phyloP scores from a whole-genome alignment of 495 filamentous ascomycete genomes.

The Penicillium robsamsonii region DNA sequence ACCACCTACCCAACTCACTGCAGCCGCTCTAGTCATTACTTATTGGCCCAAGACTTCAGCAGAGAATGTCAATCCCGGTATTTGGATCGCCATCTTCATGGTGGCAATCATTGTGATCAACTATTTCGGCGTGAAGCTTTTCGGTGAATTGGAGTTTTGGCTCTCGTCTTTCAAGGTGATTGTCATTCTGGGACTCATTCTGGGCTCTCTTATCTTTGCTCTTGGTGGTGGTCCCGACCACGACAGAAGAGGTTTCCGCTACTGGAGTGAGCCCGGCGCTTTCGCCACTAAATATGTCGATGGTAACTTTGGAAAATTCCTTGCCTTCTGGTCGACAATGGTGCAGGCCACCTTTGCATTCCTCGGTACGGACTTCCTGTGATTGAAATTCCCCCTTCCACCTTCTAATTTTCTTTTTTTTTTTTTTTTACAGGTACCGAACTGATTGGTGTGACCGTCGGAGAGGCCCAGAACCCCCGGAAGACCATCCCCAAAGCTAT shows the following conservation, averaged over 20 bases:
- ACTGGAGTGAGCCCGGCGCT: conserved; percentile 72
- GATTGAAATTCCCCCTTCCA: neutral
- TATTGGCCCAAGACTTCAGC: conserved; percentile 55
- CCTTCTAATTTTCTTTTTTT: neutral
- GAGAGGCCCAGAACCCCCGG: conserved; percentile 65
- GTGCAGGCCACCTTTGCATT: conserved; percentile 71
- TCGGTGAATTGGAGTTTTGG: conserved; percentile 83
- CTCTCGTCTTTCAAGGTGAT: conserved; percentile 72
- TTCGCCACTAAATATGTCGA: conserved; percentile 43
- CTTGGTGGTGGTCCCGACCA: conserved; percentile 72
- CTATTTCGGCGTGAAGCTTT: conserved; percentile 61
- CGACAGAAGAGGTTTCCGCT: conserved; percentile 70
- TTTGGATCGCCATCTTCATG: conserved; percentile 56
- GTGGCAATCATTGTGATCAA: conserved; percentile 53
- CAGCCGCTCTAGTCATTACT: conserved; percentile 71
- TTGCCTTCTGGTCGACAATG: conserved; percentile 66
- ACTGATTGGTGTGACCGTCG: conserved; percentile 59
- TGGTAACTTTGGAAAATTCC: conserved; percentile 50
- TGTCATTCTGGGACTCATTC: conserved; percentile 64
- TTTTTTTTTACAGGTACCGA: conserved; percentile 55
- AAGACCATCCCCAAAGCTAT: conserved; percentile 68
- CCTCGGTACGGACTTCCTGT: conserved; percentile 31
- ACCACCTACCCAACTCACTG: conserved; percentile 78
- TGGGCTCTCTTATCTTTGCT: conserved; percentile 66
- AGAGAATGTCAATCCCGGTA: conserved; percentile 43